Evolutionary conservation across 2,329 filamentous ascomycete species (phyloP).

Genomic region (Aphanoascus verrucosus): DNA sequence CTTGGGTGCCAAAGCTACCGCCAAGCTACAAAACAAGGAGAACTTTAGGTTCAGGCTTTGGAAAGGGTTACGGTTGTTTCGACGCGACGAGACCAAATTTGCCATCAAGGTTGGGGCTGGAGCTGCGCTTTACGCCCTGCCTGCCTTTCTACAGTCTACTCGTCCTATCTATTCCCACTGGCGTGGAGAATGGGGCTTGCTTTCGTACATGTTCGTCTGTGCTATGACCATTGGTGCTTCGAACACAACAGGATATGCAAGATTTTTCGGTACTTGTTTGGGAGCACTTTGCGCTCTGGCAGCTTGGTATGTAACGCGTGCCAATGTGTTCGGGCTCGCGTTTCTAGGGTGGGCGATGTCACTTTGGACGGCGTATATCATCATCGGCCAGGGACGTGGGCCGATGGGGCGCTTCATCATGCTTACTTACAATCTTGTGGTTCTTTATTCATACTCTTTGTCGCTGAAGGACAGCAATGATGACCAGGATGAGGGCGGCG

Average conservation of each 20-base stretch:
- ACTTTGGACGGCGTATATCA: conserved; percentile 79
- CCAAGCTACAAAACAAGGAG: conserved; percentile 7
- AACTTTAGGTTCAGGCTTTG: conserved; percentile 43
- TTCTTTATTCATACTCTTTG: conserved; percentile 86
- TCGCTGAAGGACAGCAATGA: conserved; percentile 69
- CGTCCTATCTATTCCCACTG: conserved; percentile 73
- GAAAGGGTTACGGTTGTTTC: conserved; percentile 45
- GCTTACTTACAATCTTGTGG: conserved; percentile 90
- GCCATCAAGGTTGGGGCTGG: conserved; percentile 89
- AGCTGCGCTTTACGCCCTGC: conserved; percentile 76
- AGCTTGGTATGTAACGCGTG: conserved; percentile 66
- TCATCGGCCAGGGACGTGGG: conserved; percentile 69
- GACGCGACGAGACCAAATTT: conserved; percentile 60
- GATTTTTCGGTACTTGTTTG: conserved; percentile 75
- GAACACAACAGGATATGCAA: conserved; percentile 80
- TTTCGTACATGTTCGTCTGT: conserved; percentile 97
- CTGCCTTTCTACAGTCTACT: conserved; percentile 71
- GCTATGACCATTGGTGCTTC: conserved; percentile 95
- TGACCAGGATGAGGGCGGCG: conserved; percentile 75
- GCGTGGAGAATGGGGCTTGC: conserved; percentile 90
- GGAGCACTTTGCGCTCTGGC: conserved; percentile 65
- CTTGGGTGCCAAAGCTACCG: not conserved
- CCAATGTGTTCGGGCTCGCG: conserved; percentile 64
- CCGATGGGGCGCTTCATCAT: conserved; percentile 89
- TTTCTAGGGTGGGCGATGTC: conserved; percentile 73